Percentiles rank a stretch among this genome's conserved stretches.
Conservation (phyloP, 306 rosid genomes). For the Malus orientalis region DNA sequence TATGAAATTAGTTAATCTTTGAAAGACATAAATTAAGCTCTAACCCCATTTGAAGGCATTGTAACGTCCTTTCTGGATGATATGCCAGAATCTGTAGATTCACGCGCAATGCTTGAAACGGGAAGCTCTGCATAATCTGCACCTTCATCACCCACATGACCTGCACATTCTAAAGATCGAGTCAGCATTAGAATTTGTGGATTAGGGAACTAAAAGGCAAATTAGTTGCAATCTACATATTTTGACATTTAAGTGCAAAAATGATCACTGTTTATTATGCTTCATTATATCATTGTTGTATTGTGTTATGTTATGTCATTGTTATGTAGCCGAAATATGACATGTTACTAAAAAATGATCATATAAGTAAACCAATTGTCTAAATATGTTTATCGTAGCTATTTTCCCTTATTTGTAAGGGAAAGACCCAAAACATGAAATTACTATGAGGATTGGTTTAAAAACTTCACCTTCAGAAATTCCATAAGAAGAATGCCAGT, state of each 20-base stretch:
- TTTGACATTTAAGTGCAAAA: too few species aligned
- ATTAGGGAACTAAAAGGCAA: background rate
- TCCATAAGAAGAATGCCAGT: constrained; percentile 9
- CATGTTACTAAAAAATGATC: too few species aligned
- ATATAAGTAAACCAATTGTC: too few species aligned
- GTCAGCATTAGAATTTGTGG: background rate
- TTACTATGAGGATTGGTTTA: background rate
- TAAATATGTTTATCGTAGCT: too few species aligned
- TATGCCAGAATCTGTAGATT: constrained; percentile 18
- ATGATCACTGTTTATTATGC: too few species aligned
- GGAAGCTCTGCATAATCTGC: constrained; percentile 25
- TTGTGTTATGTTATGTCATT: too few species aligned
- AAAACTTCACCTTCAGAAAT: constrained; percentile 24
- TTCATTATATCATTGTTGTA: too few species aligned
- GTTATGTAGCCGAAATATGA: too few species aligned
- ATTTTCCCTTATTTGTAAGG: background rate
- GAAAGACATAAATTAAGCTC: background rate
- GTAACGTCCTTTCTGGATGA: constrained; percentile 13
- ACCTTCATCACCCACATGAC: constrained; percentile 2
- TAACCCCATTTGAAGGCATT: constrained; percentile 39
- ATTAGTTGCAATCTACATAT: too few species aligned
- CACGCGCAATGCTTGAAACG: constrained; percentile 19
- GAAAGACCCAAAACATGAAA: background rate
- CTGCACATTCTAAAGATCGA: constrained; percentile 21
- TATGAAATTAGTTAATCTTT: background rate